A percentile compares a stretch with the other conserved stretches of the same genome.
phyloP scores from a whole-genome alignment of 306 rosid genomes.

The Sphenostylis stenocarpa region DNA sequence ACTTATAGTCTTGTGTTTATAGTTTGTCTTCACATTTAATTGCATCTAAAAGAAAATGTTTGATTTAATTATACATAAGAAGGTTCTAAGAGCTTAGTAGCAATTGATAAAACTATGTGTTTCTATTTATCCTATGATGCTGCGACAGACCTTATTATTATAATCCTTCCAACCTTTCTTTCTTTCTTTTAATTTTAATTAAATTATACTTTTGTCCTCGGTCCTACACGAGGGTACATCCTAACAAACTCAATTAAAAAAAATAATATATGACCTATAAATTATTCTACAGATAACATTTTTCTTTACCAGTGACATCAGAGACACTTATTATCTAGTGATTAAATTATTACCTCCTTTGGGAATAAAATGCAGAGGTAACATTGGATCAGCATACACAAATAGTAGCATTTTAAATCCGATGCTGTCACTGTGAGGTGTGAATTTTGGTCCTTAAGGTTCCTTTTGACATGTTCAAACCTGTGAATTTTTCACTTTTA shows the following conservation, averaged over 20 bases:
- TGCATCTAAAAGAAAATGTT: background rate
- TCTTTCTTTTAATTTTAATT: background rate
- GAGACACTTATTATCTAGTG: background rate
- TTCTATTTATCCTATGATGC: constrained; percentile 13
- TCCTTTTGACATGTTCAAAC: background rate
- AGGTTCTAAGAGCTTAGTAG: constrained; percentile 16
- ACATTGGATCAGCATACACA: background rate
- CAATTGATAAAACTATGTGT: background rate
- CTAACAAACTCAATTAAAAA: background rate
- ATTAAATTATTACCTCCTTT: background rate
- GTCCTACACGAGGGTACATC: constrained; percentile 23
- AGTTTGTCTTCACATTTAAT: background rate
- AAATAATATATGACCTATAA: background rate
- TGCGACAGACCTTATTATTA: background rate
- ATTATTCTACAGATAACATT: background rate
- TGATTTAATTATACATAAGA: background rate
- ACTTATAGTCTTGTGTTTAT: background rate
- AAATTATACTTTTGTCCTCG: background rate
- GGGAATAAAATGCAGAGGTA: background rate
- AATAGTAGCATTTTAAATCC: background rate
- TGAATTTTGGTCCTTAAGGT: background rate
- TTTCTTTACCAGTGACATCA: constrained; percentile 21
- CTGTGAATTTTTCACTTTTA: background rate
- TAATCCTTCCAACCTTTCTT: background rate
- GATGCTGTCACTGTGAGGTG: constrained; percentile 6